Evolutionary conservation across 202 grass and related monocot genomes (phyloP).

Genomic region (Setaria viridis): DNA sequence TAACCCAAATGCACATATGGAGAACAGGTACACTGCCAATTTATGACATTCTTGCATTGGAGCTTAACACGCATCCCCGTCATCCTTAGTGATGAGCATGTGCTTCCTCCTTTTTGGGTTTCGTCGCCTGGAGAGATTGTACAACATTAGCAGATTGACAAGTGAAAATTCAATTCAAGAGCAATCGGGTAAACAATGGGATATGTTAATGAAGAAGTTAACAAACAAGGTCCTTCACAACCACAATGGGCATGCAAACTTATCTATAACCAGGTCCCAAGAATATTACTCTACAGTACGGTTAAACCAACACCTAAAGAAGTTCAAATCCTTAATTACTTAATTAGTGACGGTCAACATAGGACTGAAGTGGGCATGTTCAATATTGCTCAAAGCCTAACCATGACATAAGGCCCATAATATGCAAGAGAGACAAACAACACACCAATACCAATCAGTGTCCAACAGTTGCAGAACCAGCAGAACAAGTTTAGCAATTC

Average conservation of each 20-base stretch:
- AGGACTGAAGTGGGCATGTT: background rate
- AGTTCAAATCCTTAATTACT: background rate
- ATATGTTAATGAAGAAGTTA: background rate
- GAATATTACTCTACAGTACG: background rate
- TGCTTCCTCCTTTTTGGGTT: constrained; percentile 51
- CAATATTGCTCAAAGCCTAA: background rate
- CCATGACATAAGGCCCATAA: background rate
- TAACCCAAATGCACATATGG: constrained; percentile 12
- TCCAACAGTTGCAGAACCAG: background rate
- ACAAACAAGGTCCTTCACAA: background rate
- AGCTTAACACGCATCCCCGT: background rate
- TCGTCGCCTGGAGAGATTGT: constrained; percentile 34
- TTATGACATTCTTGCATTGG: background rate
- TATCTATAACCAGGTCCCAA: background rate
- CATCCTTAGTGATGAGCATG: constrained; percentile 43
- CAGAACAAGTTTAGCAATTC: background rate
- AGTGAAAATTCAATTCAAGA: background rate
- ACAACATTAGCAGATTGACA: background rate
- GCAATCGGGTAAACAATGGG: background rate
- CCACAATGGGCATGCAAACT: background rate
- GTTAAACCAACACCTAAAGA: background rate
- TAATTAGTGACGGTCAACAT: background rate
- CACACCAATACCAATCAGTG: background rate
- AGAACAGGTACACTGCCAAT: constrained; percentile 11
- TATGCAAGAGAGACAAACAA: background rate